phyloP scores from a whole-genome alignment of 148 eudicot species.

The Cornus kousa region DNA sequence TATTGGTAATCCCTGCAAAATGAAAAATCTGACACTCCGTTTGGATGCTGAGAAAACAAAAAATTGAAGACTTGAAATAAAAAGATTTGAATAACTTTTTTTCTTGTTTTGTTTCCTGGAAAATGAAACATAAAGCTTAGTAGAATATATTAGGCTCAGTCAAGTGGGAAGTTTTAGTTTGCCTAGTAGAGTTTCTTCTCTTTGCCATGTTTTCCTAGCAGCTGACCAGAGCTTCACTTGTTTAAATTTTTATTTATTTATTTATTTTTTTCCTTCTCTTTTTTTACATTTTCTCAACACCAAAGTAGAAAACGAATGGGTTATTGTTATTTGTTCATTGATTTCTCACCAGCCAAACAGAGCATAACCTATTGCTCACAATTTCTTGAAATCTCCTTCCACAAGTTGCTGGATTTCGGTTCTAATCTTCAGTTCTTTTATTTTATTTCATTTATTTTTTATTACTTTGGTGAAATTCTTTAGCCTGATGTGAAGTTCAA shows the following conservation, averaged over 20 bases:
- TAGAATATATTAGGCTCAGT: neutral
- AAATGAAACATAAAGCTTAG: neutral
- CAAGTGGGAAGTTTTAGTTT: neutral
- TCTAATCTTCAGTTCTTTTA: neutral
- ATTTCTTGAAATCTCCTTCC: neutral
- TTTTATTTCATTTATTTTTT: too few relatives aligned
- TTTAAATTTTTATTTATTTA: too few relatives aligned
- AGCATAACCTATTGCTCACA: neutral
- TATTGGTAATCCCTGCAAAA: neutral
- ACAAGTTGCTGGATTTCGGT: neutral
- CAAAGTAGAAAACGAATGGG: too few relatives aligned
- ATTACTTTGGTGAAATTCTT: conserved; percentile 2
- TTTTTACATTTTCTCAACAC: too few relatives aligned
- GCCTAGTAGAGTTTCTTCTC: too few relatives aligned
- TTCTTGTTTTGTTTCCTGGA: neutral
- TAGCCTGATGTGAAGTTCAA: conserved; percentile 51
- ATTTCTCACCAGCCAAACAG: neutral
- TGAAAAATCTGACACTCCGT: neutral
- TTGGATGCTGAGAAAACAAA: neutral
- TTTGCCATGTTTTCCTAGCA: too few relatives aligned
- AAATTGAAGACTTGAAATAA: neutral
- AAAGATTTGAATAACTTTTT: too few relatives aligned
- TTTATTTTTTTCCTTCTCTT: too few relatives aligned
- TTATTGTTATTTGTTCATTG: neutral
- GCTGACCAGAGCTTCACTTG: too few relatives aligned